Evolutionary conservation across 1,284 basidiomycete species (phyloP).

Genomic region (Malassezia brasiliensis): DNA sequence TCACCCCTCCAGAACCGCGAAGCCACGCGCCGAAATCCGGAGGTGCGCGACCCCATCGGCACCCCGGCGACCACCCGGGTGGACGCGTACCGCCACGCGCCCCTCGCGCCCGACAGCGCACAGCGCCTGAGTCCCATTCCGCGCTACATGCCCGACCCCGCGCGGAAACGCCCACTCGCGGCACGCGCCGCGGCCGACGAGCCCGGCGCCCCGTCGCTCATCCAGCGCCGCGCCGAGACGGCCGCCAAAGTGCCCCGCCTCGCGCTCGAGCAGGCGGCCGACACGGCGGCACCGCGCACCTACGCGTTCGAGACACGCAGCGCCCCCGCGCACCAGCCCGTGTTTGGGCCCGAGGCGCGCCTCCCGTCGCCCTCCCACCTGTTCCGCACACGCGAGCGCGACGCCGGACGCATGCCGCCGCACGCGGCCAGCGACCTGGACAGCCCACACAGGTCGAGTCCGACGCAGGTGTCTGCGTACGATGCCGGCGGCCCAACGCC

Average conservation of each 20-base stretch:
- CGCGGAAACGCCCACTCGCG: neutral
- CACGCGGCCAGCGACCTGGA: neutral
- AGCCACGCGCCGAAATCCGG: too few relatives aligned
- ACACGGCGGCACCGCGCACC: neutral
- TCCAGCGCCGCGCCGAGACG: slow-evolving; percentile 37
- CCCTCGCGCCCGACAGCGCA: too few relatives aligned
- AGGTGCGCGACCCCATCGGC: too few relatives aligned
- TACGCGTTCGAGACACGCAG: slow-evolving; percentile 7
- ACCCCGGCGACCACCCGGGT: too few relatives aligned
- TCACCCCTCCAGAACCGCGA: too few relatives aligned
- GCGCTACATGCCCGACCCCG: neutral
- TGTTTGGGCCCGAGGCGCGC: slow-evolving; percentile 24
- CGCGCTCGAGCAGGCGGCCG: slow-evolving; percentile 28
- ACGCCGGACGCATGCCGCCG: neutral
- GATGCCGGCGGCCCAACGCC: neutral
- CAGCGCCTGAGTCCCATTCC: neutral
- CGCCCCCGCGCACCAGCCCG: slow-evolving; percentile 40
- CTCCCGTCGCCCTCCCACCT: slow-evolving; percentile 19
- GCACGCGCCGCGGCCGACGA: neutral
- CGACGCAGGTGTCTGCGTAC: neutral
- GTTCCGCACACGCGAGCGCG: slow-evolving; percentile 12
- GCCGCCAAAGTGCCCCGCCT: slow-evolving; percentile 38
- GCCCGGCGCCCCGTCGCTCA: slow-evolving; percentile 11
- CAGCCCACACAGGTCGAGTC: neutral
- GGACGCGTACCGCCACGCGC: too few relatives aligned